Percentiles rank a stretch among this genome's conserved stretches.
Conservation (phyloP, 1,139 yeast species). For the Williopsis jadinii region DNA sequence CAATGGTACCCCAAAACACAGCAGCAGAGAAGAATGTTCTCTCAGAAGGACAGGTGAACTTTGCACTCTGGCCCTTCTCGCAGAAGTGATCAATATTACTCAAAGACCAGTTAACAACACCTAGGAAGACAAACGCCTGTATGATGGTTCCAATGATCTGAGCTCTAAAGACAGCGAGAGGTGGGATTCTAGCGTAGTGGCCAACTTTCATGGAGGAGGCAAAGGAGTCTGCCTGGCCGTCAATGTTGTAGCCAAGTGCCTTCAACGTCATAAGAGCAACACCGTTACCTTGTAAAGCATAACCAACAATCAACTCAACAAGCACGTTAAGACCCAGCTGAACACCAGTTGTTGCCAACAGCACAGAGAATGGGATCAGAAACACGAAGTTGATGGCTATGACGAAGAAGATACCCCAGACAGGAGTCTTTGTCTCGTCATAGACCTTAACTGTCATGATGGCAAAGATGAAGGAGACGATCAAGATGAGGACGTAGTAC, state of each 20-base stretch:
- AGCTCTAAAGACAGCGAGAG: conserved; percentile 52
- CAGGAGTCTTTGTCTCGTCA: conserved; percentile 36
- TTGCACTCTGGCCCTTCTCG: conserved; percentile 32
- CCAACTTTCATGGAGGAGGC: conserved; percentile 51
- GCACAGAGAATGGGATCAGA: conserved; percentile 42
- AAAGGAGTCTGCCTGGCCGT: conserved; percentile 55
- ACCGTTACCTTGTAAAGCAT: conserved; percentile 59
- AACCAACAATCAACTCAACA: conserved; percentile 55
- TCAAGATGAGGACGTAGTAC: conserved; percentile 44
- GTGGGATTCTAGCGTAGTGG: conserved; percentile 55
- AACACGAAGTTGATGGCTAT: conserved; percentile 47
- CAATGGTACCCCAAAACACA: conserved; percentile 59
- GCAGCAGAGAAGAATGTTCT: conserved; percentile 45
- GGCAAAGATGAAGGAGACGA: conserved; percentile 43
- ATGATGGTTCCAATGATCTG: conserved; percentile 42
- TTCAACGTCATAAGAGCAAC: conserved; percentile 52
- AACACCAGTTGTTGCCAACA: conserved; percentile 48
- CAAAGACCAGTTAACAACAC: conserved; percentile 47
- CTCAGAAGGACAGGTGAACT: conserved; percentile 39
- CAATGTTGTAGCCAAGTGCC: conserved; percentile 52
- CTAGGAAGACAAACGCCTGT: conserved; percentile 43
- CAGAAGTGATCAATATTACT: conserved; percentile 42
- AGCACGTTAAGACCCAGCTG: conserved; percentile 49
- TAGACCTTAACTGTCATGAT: conserved; percentile 40
- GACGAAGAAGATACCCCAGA: conserved; percentile 51